Evolutionary conservation across 768 basidiomycete species (phyloP).

Genomic region (Tremella mesenterica): DNA sequence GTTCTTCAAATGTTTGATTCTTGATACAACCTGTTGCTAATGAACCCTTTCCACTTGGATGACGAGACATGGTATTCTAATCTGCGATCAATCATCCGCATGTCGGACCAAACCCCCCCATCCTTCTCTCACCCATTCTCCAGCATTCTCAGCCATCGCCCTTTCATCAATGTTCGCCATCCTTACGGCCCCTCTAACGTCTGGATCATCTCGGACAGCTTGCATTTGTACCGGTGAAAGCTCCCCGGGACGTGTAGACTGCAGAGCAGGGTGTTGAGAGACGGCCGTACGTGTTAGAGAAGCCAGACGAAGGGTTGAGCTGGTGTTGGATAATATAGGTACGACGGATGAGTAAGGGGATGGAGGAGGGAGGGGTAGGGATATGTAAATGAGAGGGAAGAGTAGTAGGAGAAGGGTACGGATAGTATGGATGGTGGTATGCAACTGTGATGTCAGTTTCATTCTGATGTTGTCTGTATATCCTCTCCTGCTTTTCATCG

Average conservation of each 20-base stretch:
- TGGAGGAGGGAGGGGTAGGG: conserved; percentile 14
- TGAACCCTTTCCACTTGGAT: too few species aligned
- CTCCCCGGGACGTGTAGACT: not conserved
- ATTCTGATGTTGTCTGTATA: too few species aligned
- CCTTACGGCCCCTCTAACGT: too few species aligned
- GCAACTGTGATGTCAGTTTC: conserved; percentile 13
- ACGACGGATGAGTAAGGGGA: conserved; percentile 6
- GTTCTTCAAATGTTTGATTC: too few species aligned
- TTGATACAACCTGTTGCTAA: too few species aligned
- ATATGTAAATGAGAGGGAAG: conserved; percentile 16
- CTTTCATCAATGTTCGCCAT: too few species aligned
- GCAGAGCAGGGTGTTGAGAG: not conserved
- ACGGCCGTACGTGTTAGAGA: conserved; percentile 12
- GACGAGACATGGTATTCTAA: too few species aligned
- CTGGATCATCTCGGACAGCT: conserved; percentile 8
- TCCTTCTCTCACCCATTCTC: too few species aligned
- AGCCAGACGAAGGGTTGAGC: conserved; percentile 21
- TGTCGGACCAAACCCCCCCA: too few species aligned
- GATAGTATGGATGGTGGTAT: conserved; percentile 21
- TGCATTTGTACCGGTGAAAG: not conserved
- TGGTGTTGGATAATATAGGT: conserved; percentile 10
- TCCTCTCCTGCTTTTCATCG: too few species aligned
- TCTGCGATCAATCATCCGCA: too few species aligned
- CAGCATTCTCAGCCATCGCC: too few species aligned
- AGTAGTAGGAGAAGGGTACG: conserved; percentile 19